Base-by-base conservation (phyloP, 441 rosid species). In the Gossypium lobatum region DNA sequence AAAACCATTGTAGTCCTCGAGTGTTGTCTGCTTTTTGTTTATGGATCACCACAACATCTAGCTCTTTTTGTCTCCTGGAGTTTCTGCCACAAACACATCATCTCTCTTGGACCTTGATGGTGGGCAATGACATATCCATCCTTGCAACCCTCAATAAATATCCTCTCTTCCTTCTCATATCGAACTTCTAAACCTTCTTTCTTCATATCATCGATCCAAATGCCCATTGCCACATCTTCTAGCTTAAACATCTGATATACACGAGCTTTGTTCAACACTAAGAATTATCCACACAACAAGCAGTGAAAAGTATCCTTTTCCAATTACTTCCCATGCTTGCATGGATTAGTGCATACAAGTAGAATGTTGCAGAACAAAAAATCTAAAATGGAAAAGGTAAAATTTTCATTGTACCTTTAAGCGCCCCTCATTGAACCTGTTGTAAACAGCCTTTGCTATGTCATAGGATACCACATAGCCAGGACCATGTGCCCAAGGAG, bases 401-500 rank as follows among this genome's bases (percentile, higher is more conserved):
- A 25, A 25, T 25, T 14, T 59, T 59, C 17, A 4, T 13, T 82
- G 18, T 86, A 95, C 99, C 98, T 93, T 95, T 70, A 95, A 76
- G 63, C 64, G 78, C 52, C 92, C 91, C 63, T 77, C 80, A 73
- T 79, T 85, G 78, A 86, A 79, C 78, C 79, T 88, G 81, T 84
- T 79, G 80, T 84, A 82, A 63, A 95, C 91, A 37, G 85, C 81
- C 74, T 88, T 81, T 17, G 93, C 99, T 76, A 93, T 88, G 86
- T 95, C 98, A 16, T 48, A 79, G 11, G 99, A 85, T 69, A 93
- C 89, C 72, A 93, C 88, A 83, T 93, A 93, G 76, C 99, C 95
- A 34, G 99, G 99, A 79, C 98, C 97, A 78, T 91, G 99, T 4
- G 97, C 99, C 95, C 93, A 91, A n/a, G 99, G 95, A 0, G 97